Conservation (phyloP, 2,329 filamentous ascomycete species). For the Monilinia fructigena region DNA sequence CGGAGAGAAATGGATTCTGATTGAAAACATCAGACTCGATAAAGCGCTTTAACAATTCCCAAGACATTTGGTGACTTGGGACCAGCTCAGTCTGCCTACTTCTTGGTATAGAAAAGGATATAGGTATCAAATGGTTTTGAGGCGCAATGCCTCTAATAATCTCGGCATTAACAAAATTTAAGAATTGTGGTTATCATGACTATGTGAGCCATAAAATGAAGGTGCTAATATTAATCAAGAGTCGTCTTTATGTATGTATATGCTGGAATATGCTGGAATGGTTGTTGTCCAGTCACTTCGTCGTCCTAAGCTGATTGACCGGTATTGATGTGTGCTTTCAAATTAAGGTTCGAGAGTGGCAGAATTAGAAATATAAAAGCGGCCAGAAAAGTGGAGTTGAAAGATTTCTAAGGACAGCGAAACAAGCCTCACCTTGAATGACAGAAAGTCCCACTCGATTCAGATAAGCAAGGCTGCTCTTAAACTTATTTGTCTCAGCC, state of each 20-base stretch:
- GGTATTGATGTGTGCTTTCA: slow-evolving; percentile 10
- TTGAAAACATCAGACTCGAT: slow-evolving; percentile 94
- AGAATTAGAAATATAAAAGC: slow-evolving; percentile 20
- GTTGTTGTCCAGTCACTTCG: slow-evolving; percentile 3
- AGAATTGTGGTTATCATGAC: slow-evolving; percentile 30
- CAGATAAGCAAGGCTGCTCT: slow-evolving; percentile 6
- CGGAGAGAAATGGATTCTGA: slow-evolving; percentile 82
- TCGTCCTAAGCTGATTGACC: slow-evolving; percentile 14
- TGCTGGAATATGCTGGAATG: not conserved
- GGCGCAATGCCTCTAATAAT: slow-evolving; percentile 40
- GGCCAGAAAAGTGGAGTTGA: slow-evolving; percentile 17
- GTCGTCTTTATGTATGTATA: not conserved
- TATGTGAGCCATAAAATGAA: slow-evolving; percentile 28
- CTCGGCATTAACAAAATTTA: slow-evolving; percentile 38
- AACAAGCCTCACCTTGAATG: slow-evolving; percentile 10
- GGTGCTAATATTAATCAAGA: not conserved
- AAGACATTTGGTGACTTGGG: slow-evolving; percentile 56
- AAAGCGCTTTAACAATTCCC: slow-evolving; percentile 86
- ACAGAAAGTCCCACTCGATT: not conserved
- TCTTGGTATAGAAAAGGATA: slow-evolving; percentile 25
- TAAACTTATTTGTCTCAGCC: slow-evolving; percentile 9
- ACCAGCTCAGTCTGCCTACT: slow-evolving; percentile 20
- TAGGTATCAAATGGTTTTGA: slow-evolving; percentile 29
- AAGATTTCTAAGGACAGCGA: slow-evolving; percentile 4
- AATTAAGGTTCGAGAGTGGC: slow-evolving; percentile 8